Base-by-base conservation (phyloP, 2,329 filamentous ascomycete species). In the Aspergillus sp. region DNA sequence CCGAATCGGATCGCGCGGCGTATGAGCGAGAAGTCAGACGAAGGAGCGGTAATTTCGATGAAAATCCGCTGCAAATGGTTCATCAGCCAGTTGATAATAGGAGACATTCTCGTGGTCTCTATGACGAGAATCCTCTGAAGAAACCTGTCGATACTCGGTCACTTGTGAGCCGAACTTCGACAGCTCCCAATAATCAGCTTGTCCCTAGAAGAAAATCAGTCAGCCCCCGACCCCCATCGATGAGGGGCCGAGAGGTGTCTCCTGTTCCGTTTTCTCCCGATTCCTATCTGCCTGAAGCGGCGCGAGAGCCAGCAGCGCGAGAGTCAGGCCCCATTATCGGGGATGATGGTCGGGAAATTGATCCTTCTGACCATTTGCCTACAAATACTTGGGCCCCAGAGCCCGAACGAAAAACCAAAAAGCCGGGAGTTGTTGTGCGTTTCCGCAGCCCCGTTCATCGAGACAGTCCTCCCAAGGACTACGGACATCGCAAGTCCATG, bases 311-410 rank as follows among this genome's bases (percentile, higher is more conserved):
- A 61, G 68, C 74, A 51, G 57, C 72, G 57, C 76, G 80, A 21
- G 79, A 82, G 43, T 72, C 81, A 41, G 84, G 82, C 2, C 85
- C 86, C 7, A 87, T 89, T 58, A 85, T 88, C 47, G 85, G 84
- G 17, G 86, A 85, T 68, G 84, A 87, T 69, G 87, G 87, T 15
- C 81, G 85, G 36, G 82, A 87, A 58, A 87, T 89, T 65, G 87
- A 89, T 72, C 87, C 87, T 4, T 87, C 85, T 0, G 87, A 89
- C 70, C 86, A 89, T 69, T 78, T 89, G 2, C 87, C 87, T 0
- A 80, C 87, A 3, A 83, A 87, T 63, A 86, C 85, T 2, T 89
- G 87, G 87, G 87, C 87, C 0, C 87, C 87, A 0, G 87, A 89
- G 67, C 87, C 87, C 2, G 85, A 87, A 64, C 81, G 81, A 41